phyloP scores from a whole-genome alignment of 78 protist species.

The Parvularia atlantis region DNA sequence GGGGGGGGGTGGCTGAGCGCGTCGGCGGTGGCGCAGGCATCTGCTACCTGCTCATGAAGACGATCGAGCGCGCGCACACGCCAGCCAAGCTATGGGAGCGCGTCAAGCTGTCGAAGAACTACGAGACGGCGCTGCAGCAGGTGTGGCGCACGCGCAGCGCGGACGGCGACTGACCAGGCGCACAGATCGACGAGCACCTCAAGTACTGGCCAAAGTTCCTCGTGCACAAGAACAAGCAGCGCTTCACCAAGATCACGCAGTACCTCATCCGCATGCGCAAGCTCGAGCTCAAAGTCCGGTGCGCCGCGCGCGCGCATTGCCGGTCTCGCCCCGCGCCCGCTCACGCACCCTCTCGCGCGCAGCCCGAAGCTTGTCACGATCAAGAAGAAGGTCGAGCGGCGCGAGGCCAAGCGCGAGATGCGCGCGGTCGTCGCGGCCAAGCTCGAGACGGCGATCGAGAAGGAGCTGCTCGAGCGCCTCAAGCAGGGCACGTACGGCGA shows the following conservation, averaged over 20 bases:
- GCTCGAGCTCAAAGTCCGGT: conserved; percentile 48
- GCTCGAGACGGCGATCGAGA: conserved; percentile 61
- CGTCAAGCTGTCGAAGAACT: conserved; percentile 66
- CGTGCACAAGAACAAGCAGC: conserved; percentile 69
- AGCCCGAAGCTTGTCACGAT: conserved; percentile 58
- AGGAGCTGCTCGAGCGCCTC: conserved; percentile 76
- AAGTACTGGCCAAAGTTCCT: conserved; percentile 74
- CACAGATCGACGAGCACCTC: conserved; percentile 68
- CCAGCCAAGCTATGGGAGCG: conserved; percentile 89
- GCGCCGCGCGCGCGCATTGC: background rate
- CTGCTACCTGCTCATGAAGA: conserved; percentile 86
- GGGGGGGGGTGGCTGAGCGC: too few relatives aligned
- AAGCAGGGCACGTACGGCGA: conserved; percentile 65
- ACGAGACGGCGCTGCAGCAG: conserved; percentile 26
- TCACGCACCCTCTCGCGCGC: background rate
- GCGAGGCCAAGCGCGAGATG: conserved; percentile 58
- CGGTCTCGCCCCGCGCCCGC: too few relatives aligned
- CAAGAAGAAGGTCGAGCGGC: conserved; percentile 68
- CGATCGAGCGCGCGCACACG: conserved; percentile 93
- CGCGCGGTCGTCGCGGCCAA: conserved; percentile 85
- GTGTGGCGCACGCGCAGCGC: background rate
- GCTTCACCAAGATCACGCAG: conserved; percentile 82
- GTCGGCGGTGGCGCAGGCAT: conserved; percentile 26
- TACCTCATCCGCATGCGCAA: conserved; percentile 84
- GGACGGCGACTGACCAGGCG: too few relatives aligned